Base-by-base conservation (phyloP, 2,329 filamentous ascomycete species). In the Chalaropsis thielavioides region DNA sequence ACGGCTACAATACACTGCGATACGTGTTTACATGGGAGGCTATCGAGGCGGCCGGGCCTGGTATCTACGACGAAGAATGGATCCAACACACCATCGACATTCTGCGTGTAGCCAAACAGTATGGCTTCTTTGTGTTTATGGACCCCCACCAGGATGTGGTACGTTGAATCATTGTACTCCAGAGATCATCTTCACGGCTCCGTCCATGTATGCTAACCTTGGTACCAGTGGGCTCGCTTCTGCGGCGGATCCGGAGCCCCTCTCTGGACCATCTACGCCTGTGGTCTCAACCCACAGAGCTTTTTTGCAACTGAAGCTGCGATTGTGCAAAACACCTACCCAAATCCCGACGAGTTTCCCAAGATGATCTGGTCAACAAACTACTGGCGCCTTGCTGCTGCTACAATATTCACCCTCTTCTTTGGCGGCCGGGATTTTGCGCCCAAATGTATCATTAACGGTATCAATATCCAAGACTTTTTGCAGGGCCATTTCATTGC, bases 351-450 rank as follows among this genome's bases (percentile, higher is more conserved):
- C 31, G 81, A 86, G 0, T 99, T 92, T 69, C 94, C 94, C 27
- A 97, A 96, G 77, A 99, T 99, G 95, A 92, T 97, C 66, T 99
- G 94, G 94, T 91, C 92, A 17, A 97, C 95, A 62, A 99, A 99
- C 73, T 99, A 99, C 75, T 88, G 85, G 68, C 84, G 94, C 27
- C 79, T 97, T 61, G 92, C 88, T 2, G 89, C 87, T 61, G 90
- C 92, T 69, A 92, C 90, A 58, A 90, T 97, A 70, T 97, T 96
- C 73, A 96, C 92, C 0, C 77, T 97, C 62, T 99, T 96, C 77
- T 99, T 95, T 74, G 92, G 82, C 8, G 94, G 94, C 43, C 84
- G 80, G 68, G 90, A 95, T 71, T 97, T 96, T 77, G 90, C 94
- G 0, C 95, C 95, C 2, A 96, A 96, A 72, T 96, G 92, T 69